These are phyloP conservation scores for Alternaria sp. DNA, from an alignment of 2,329 filamentous ascomycete genomes.

Conservation along the genomic window DNA sequence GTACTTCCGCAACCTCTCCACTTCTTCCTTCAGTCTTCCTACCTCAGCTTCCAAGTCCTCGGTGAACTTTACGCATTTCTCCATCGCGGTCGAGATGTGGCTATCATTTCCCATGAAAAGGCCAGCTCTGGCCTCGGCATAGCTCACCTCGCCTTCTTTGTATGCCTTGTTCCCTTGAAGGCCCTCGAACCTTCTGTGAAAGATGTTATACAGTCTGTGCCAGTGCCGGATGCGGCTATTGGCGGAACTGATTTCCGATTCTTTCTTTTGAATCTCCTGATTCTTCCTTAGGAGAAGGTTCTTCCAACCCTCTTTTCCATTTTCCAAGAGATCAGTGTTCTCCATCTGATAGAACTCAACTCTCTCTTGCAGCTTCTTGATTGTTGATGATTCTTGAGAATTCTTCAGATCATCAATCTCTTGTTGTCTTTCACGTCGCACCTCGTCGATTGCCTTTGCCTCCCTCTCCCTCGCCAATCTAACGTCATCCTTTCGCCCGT, in stretches of 20 bases:
- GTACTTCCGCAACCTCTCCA: neutral
- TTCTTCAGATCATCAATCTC: constrained; percentile 1
- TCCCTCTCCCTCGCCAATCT: neutral
- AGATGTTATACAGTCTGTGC: neutral
- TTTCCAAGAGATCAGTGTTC: neutral
- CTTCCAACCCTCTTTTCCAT: neutral
- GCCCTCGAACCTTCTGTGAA: neutral
- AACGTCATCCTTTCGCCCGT: neutral
- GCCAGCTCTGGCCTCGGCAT: neutral
- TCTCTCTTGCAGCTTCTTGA: neutral
- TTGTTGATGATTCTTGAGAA: neutral
- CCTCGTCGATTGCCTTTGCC: neutral
- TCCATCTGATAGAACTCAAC: neutral
- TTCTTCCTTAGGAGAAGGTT: neutral
- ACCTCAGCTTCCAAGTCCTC: neutral
- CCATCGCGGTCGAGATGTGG: neutral
- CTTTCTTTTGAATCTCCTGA: neutral
- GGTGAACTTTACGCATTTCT: neutral
- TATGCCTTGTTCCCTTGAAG: neutral
- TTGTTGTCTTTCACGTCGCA: neutral
- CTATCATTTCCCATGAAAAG: neutral
- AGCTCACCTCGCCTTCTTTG: neutral
- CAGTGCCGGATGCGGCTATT: neutral
- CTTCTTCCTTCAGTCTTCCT: neutral
- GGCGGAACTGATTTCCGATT: neutral